Conservation (phyloP, 169 alveolate species). For the Plasmodium billcollinsi region DNA sequence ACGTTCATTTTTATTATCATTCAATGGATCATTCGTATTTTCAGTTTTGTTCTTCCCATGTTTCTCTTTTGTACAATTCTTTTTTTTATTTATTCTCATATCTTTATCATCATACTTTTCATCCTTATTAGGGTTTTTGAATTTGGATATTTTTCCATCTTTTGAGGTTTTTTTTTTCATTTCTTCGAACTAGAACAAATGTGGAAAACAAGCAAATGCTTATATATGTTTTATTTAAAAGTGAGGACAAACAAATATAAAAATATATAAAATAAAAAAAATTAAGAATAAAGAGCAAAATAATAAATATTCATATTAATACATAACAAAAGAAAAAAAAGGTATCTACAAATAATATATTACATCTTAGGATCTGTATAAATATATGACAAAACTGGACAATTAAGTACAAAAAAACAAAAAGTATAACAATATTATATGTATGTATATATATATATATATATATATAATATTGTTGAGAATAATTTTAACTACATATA, state of each 20-base stretch:
- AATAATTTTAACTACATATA: too few relatives aligned
- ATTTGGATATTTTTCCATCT: not conserved
- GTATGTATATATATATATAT: too few relatives aligned
- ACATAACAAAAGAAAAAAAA: too few relatives aligned
- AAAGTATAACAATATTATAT: too few relatives aligned
- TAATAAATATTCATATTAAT: too few relatives aligned
- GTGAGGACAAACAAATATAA: not conserved
- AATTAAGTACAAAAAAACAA: too few relatives aligned
- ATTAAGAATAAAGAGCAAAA: too few relatives aligned
- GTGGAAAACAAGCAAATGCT: not conserved
- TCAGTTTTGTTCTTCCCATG: not conserved
- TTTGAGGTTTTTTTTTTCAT: slow-evolving; percentile 1
- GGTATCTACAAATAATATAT: too few relatives aligned
- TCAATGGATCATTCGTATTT: not conserved
- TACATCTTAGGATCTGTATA: too few relatives aligned
- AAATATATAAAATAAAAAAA: too few relatives aligned
- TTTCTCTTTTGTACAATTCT: not conserved
- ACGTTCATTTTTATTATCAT: not conserved
- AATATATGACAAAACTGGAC: too few relatives aligned
- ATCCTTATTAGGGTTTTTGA: not conserved
- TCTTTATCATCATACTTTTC: not conserved
- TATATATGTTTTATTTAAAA: not conserved
- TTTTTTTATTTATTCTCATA: not conserved
- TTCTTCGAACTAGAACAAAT: not conserved
- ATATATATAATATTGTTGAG: too few relatives aligned